Percentiles rank a stretch among this genome's conserved stretches.
These are phyloP conservation scores for Hylodesmum podocarpum DNA, from an alignment of 306 rosid genomes.

Conservation along the genomic window DNA sequence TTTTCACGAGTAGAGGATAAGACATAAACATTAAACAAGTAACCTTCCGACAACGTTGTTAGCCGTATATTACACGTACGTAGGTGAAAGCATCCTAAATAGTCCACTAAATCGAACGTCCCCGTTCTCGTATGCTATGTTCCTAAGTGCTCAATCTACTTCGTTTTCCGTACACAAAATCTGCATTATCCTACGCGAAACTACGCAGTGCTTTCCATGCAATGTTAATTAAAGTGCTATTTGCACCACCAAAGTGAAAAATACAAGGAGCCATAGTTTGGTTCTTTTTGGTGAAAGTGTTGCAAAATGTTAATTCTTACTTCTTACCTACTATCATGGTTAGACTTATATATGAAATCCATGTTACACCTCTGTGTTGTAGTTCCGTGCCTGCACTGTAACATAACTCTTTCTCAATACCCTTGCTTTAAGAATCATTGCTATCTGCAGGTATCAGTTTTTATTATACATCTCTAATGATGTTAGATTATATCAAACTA, in stretches of 20 bases:
- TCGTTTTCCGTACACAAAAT: conserved; percentile 5
- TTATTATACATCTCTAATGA: background rate
- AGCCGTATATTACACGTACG: background rate
- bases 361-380: conserved; percentile 7
- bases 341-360: conserved; percentile 18
- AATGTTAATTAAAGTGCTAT: background rate
- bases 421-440: background rate
- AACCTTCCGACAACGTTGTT: background rate
- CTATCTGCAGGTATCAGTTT: conserved; percentile 23
- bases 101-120: background rate
- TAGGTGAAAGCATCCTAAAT: background rate
- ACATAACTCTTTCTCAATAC: background rate
- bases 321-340: background rate
- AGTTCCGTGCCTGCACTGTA: conserved; percentile 3
- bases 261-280: background rate
- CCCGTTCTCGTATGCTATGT: background rate
- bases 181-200: conserved; percentile 29
- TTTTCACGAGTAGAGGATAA: background rate
- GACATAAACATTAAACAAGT: background rate
- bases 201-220: conserved; percentile 34
- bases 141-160: background rate
- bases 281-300: background rate
- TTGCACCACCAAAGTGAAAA: background rate
- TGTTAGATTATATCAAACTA: background rate
- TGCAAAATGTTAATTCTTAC: background rate